These are phyloP conservation scores for Pythium dissimile DNA, from an alignment of 352 stramenopile genomes.

Conservation along the genomic window DNA sequence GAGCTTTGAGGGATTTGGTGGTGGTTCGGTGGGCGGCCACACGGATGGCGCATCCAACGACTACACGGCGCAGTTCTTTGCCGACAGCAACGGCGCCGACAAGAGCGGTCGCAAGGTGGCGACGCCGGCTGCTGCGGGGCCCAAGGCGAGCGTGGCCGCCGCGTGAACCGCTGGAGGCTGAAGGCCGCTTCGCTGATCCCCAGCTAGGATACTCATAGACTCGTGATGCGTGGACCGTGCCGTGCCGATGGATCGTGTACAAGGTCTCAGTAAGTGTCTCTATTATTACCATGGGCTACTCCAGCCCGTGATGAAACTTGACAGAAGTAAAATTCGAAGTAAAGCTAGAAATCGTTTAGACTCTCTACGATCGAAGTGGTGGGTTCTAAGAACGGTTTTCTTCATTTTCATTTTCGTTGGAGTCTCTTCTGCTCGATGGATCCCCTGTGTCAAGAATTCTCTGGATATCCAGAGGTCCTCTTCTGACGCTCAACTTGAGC, in stretches of 20 bases:
- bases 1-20: conserved; percentile 41
- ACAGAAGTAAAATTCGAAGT: conserved; percentile 13
- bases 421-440: too few species aligned
- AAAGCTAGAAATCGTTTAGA: conserved; percentile 15
- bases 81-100: conserved; percentile 31
- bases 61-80: conserved; percentile 71
- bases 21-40: conserved; percentile 16
- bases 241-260: background rate
- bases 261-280: conserved; percentile 1
- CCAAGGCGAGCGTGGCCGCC: conserved; percentile 14
- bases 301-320: conserved; percentile 3
- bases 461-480: too few species aligned
- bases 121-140: conserved; percentile 10
- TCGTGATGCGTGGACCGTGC: conserved; percentile 2
- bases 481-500: too few species aligned
- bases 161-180: conserved; percentile 1
- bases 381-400: background rate
- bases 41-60: conserved; percentile 31
- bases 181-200: background rate
- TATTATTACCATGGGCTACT: conserved; percentile 16
- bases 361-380: conserved; percentile 16
- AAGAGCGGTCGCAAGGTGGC: conserved; percentile 38
- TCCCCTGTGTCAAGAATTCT: too few species aligned
- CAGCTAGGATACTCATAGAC: conserved; percentile 21
- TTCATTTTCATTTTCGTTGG: too few species aligned